Evolutionary conservation across 2,329 filamentous ascomycete genomes (phyloP), one percentile per base, ranked within the genome.

Genomic region (Didymella arachidicola): DNA sequence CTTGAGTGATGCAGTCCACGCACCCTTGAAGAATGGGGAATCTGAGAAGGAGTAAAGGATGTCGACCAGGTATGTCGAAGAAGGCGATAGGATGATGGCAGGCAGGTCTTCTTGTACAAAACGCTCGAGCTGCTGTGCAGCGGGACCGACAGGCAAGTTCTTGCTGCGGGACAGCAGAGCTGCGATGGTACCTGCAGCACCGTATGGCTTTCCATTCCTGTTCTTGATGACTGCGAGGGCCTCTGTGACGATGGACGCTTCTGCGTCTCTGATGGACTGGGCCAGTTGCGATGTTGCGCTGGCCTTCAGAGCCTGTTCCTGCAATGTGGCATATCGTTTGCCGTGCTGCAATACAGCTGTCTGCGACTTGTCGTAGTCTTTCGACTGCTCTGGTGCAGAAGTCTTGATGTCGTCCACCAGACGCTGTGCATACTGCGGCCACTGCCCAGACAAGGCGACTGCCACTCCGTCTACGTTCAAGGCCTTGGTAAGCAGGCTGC

Each of bases 371-470:
- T 85, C 83, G 65, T 91, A 91, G 18, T 92, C 90, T 61, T 89
- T 89, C 0, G 92, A 93, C 55, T 94, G 87, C 71, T 94, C 92
- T 0, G 93, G 92, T 5, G 91, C 83, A 0, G 92, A 96, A 6
- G 86, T 85, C 53, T 87, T 88, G 56, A 97, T 87, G 36, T 85
- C 83, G 30, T 86, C 81, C 26, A 88, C 80, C n/a, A 97, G 78
- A 0, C 82, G 74, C 1, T 84, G 79, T 0, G 86, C 84, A n/a
- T 92, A 76, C 1, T 79, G 79, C 2, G 80, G 74, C 91, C 91
- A 95, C 62, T 88, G 81, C 3, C 81, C 75, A 16, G 80, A 73
- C 0, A 91, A 79, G 0, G 84, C 79, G 3, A 79, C 66, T 0
- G 83, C 74, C 3, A 87, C 76, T 3, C 68, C 68, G 39, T 78